Evolutionary conservation across 2,329 filamentous ascomycete species (phyloP), one percentile per base, ranked within the genome.

Genomic region (Dothistroma septosporum): DNA sequence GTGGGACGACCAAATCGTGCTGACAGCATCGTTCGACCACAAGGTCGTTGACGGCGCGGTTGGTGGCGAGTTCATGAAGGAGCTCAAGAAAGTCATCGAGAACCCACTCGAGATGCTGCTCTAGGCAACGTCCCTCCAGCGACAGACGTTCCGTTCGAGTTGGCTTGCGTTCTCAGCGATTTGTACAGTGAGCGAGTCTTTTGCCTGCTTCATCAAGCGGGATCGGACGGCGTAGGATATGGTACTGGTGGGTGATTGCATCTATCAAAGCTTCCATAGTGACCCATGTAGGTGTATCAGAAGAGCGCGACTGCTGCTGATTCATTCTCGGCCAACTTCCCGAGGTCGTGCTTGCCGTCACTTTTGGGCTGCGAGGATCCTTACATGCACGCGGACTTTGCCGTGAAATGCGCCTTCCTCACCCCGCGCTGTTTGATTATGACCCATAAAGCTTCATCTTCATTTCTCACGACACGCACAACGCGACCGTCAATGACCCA

Each of bases 1-100:
- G 77, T 99, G 91, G 89, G 94, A 99, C 71, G 94, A 99, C 75
- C 92, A 97, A 83, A 97, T 99, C 73, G 86, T 90, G 64, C 88
- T 99, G 61, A 97, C 92, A 44, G 93, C 83, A 73, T 95, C 90
- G 83, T 99, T 99, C 77, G 94, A 99, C 83, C 94, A 99, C 87
- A 96, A 96, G 85, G 92, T 97, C 55, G 88, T 99, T 12, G 94
- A 99, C 76, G 94, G 94, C 66, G 94, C 92, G 46, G 90, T 97
- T 61, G 95, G 94, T 74, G 94, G 88, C 61, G 94, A 99, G 79
- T 99, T 93, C 87, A 91, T 99, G 79, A 87, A 86, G 78, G 94
- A 95, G 82, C 82, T 99, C 77, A 99, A 99, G 89, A 93, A 92
- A 85, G 90, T 92, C 57, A 82, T 99, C 63, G 94, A 99, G 87